Conservation (phyloP, 345 rosid species). For the Iberis pinnata region DNA sequence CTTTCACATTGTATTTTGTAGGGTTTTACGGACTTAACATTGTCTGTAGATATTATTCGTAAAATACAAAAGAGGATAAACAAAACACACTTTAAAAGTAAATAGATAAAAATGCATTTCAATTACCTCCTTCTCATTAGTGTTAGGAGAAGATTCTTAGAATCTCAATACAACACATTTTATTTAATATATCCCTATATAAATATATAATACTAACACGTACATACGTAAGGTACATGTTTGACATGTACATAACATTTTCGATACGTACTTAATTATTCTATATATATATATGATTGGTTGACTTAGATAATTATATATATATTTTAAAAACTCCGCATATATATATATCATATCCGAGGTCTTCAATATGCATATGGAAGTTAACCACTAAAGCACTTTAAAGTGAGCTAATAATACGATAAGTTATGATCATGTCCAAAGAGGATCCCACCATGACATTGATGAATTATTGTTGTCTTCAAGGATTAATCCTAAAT, state of each 20-base stretch:
- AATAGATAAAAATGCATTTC: conserved; percentile 18
- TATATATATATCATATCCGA: conserved; percentile 29
- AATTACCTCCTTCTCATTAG: conserved; percentile 24
- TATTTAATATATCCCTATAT: conserved; percentile 10
- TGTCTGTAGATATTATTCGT: background rate
- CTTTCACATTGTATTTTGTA: conserved; percentile 22
- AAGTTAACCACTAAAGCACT: conserved; percentile 33
- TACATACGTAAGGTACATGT: no score
- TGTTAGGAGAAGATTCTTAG: conserved; percentile 29
- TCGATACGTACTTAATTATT: conserved; percentile 24
- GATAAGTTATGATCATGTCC: conserved; percentile 41
- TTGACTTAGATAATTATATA: conserved; percentile 11
- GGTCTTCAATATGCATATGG: conserved; percentile 28
- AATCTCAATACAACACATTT: conserved; percentile 26
- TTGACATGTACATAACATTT: conserved; percentile 17
- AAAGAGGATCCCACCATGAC: conserved; percentile 55
- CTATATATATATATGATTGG: conserved; percentile 26
- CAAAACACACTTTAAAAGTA: conserved; percentile 3
- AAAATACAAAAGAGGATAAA: background rate
- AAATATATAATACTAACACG: conserved; percentile 20
- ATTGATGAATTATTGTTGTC: conserved; percentile 28
- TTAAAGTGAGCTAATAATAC: conserved; percentile 28
- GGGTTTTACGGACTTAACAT: conserved; percentile 7
- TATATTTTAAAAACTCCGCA: conserved; percentile 5
- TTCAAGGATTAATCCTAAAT: conserved; percentile 37